Percentiles rank a stretch among this genome's conserved stretches.
Conservation (phyloP, 163 green algal species). For the Chlamydomonas reinhardtii region DNA sequence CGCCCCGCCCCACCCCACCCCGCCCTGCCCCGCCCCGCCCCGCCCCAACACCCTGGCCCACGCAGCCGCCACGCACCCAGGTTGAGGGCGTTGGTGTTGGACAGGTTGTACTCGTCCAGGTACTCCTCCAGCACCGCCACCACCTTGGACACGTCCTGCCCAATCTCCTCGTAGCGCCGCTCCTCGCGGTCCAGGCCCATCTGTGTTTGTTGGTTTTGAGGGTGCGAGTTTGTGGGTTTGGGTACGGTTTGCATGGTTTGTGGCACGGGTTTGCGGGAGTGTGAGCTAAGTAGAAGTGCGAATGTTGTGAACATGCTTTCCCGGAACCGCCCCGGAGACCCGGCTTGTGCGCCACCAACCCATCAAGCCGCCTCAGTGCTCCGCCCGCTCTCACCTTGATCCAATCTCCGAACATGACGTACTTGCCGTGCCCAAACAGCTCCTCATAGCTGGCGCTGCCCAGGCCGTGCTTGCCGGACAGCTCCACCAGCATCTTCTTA, state of each 20-base stretch:
- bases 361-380: no score
- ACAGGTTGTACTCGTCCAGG: slow-evolving; percentile 89
- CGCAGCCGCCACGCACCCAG: slow-evolving; percentile 60
- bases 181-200: slow-evolving; percentile 75
- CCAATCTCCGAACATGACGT: slow-evolving; percentile 84
- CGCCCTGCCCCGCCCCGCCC: no score
- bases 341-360: no score
- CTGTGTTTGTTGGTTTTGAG: not conserved
- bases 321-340: no score
- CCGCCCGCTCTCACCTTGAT: slow-evolving; percentile 55
- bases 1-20: no score
- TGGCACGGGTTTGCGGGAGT: no score
- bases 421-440: slow-evolving; percentile 68
- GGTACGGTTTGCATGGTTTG: no score
- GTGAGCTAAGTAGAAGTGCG: no score
- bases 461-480: slow-evolving; percentile 72
- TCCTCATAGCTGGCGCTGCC: slow-evolving; percentile 65
- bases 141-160: slow-evolving; percentile 63
- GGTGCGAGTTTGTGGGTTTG: no score
- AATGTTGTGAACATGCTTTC: no score
- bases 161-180: slow-evolving; percentile 79
- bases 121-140: slow-evolving; percentile 79
- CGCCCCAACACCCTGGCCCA: no score
- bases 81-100: slow-evolving; percentile 76
- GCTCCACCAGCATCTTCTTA: slow-evolving; percentile 71